Evolutionary conservation across 768 basidiomycete species (phyloP), one percentile per base, ranked within the genome.

Genomic region (Sistotremastrum suecicum): DNA sequence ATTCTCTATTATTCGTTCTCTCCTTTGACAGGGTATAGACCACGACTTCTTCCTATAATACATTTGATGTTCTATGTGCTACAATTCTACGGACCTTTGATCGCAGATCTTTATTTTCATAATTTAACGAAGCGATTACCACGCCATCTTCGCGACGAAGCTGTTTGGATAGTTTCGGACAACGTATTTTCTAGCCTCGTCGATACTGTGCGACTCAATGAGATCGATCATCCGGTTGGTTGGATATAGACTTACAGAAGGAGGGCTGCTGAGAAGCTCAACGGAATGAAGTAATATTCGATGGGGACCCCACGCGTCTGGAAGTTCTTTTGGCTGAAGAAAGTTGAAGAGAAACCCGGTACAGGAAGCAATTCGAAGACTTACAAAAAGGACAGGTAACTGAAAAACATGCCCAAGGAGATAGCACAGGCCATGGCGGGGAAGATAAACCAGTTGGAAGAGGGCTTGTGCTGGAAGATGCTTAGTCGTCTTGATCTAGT

Each of bases 111-210:
- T 20, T 20, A 20, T 20, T 20, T 20, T 20, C 20, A 20, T 20
- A 20, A 20, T 20, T 20, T 20, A 20, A 20, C 1, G 2, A 20
- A 2, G 20, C 20, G 2, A 20, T 20, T 52, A 66, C 65, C 65
- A 66, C 5, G 65, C 65, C 56, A 63, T 62, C 47, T 55, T 62
- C 40, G 65, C 66, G 43, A 66, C 31, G 37, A 67, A 53, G 1
- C 63, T 69, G 47, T 66, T 64, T 7, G 70, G 68, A 38, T 69
- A 64, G 3, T 61, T 59, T 48, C 70, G 57, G 32, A 70, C 70
- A 8, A 71, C 49, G 42, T 69, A 48, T 53, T 72, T 72, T 29
- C 71, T 60, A 1, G 62, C 46, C 50, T 73, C 71, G 43, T 73
- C 71, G 40, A 71, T 52, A 4, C 53, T 54, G 44, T 20, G 20